A percentile compares a stretch with the other conserved stretches of the same genome.
Conservation (phyloP, 495 filamentous ascomycete genomes). For the Aspergillus baeticus region DNA sequence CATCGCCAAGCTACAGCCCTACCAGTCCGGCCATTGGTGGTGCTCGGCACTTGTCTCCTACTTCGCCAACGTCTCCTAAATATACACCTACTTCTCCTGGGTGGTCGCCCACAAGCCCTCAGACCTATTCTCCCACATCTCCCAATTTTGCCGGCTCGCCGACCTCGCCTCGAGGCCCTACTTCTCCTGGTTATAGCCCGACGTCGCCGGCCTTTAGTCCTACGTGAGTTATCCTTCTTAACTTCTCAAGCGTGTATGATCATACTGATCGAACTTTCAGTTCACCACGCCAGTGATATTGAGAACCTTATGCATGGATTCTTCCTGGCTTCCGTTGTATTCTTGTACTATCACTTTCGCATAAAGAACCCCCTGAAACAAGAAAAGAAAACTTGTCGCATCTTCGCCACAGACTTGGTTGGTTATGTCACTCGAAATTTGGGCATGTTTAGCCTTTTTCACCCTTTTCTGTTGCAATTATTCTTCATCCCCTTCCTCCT, state of each 20-base stretch:
- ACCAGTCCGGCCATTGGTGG: constrained; percentile 61
- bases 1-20: constrained; percentile 65
- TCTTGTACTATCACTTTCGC: constrained; percentile 43
- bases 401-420: constrained; percentile 41
- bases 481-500: constrained; percentile 19
- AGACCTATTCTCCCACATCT: constrained; percentile 75
- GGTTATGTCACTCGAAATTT: constrained; percentile 43
- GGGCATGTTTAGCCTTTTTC: constrained; percentile 32
- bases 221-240: constrained; percentile 30
- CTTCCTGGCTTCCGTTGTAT: constrained; percentile 29
- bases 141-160: constrained; percentile 65
- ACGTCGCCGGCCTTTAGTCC: constrained; percentile 51
- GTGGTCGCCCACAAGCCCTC: constrained; percentile 66
- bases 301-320: constrained; percentile 20
- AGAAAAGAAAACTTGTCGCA: constrained; percentile 43
- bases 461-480: constrained; percentile 15
- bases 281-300: constrained; percentile 49
- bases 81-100: constrained; percentile 75
- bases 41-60: constrained; percentile 59
- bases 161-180: constrained; percentile 49
- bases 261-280: constrained; percentile 33
- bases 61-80: constrained; percentile 65
- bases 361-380: constrained; percentile 22
- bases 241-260: neutral
- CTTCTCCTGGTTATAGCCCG: constrained; percentile 57